Percentiles rank a stretch among this genome's conserved stretches.
These are phyloP conservation scores for Bertia moriformis DNA, from an alignment of 2,329 filamentous ascomycete species.

Conservation along the genomic window DNA sequence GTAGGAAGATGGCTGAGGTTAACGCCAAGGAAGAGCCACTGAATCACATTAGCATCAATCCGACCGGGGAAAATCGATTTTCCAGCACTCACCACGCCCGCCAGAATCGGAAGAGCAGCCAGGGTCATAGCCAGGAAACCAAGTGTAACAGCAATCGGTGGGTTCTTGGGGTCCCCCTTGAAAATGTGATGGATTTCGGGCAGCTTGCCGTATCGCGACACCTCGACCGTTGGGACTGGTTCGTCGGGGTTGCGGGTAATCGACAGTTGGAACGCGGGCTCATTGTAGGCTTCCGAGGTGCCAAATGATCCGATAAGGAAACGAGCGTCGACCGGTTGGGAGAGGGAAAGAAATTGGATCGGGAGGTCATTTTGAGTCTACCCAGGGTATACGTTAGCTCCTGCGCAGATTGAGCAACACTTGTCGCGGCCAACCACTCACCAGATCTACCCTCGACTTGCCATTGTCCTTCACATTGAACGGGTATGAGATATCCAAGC, in stretches of 20 bases:
- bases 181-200: conserved; percentile 86
- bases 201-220: conserved; percentile 70
- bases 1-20: conserved; percentile 67
- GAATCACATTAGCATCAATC: too few relatives aligned
- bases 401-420: conserved; percentile 1
- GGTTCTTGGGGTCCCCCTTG: conserved; percentile 63
- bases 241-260: conserved; percentile 48
- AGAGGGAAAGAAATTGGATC: conserved; percentile 57
- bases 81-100: conserved; percentile 44
- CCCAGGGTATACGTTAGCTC: conserved; percentile 10
- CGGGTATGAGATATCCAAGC: conserved; percentile 76
- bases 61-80: conserved; percentile 3
- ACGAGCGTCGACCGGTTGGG: conserved; percentile 60
- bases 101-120: conserved; percentile 59
- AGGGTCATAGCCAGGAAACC: conserved; percentile 63
- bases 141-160: conserved; percentile 65
- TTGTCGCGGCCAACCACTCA: conserved; percentile 34
- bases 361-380: conserved; percentile 85
- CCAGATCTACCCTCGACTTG: conserved; percentile 72
- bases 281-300: conserved; percentile 49
- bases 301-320: conserved; percentile 81
- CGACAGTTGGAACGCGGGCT: conserved; percentile 58
- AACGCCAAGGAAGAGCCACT: conserved; percentile 73
- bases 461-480: conserved; percentile 75
- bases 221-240: conserved; percentile 41